Evolutionary conservation across 371 early-diverging fungal genomes (phyloP), one percentile per base, ranked within the genome.

Genomic region (Mortierella sp.): DNA sequence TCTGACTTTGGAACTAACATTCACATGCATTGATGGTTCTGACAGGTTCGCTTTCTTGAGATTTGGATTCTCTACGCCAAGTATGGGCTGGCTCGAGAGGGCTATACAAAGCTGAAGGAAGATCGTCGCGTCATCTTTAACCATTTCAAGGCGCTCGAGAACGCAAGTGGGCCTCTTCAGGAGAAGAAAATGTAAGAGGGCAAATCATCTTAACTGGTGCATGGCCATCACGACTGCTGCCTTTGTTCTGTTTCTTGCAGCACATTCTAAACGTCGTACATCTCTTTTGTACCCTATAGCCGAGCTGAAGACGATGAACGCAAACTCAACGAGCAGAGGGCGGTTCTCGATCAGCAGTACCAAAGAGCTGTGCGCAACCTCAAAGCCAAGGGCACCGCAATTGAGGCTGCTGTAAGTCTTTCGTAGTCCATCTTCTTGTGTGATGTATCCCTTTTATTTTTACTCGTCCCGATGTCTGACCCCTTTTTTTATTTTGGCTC

Each of bases 41-140:
- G n/a, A n/a, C n/a, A 88, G 76, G 64, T 91, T 43, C 81, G 86
- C 64, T 70, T 89, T 16, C 80, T 92, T 1, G 85, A 93, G 61
- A 89, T 91, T 2, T 90, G 92, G 64, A 79, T 92, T 7, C 92
- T 94, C 0, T 85, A 93, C 48, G 92, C 91, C 6, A 86, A 87
- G 48, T 94, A 94, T 79, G 87, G 89, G 1, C 88, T 88, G 14
- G 91, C 93, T 9, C 92, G 92, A 71, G 85, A 85, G 1, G 85
- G 58, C 44, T 89, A 91, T 70, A 91, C 93, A 44, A 53, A 65
- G 2, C 82, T 90, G 24, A 93, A 93, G 66, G 85, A 80, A 24
- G 71, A 41, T 1, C 85, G 91, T 1, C 74, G 88, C 7, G 66
- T 69, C 9, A 86, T 86, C 26, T 86, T 87, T 19, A 79, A 68